Evolutionary conservation across 257 asterid species (phyloP).

Genomic region (Knoxia roxburghii): DNA sequence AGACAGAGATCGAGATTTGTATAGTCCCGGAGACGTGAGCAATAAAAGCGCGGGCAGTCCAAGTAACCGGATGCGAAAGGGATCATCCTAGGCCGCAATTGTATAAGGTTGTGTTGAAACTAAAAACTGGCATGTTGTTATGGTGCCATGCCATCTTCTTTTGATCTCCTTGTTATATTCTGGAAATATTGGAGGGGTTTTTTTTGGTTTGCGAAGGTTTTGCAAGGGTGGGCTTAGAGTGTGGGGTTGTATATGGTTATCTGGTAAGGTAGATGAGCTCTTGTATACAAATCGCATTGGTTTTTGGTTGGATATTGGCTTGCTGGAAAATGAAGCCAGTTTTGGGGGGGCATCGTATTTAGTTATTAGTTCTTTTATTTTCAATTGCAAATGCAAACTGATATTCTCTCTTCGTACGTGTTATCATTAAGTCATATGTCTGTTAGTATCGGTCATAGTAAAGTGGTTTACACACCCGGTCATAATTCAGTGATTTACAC

Average conservation of each 20-base stretch:
- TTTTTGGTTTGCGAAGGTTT: no score
- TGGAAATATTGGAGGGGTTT: constrained; percentile 11
- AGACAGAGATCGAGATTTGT: constrained; percentile 62
- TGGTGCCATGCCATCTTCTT: constrained; percentile 11
- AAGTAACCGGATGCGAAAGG: constrained; percentile 48
- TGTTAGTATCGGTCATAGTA: no score
- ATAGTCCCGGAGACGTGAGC: constrained; percentile 36
- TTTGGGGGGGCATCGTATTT: no score
- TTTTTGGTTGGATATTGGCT: constrained; percentile 6
- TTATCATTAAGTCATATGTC: no score
- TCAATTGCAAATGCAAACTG: no score
- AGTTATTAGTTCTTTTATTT: no score
- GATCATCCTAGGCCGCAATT: constrained; percentile 22
- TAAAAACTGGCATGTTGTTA: no score
- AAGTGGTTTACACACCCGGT: no score
- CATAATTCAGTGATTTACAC: no score
- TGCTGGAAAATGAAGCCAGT: constrained; percentile 1
- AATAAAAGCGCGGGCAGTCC: constrained; percentile 28
- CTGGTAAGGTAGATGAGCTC: not conserved
- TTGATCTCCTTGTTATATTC: constrained; percentile 10
- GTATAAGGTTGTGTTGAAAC: not conserved
- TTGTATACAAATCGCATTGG: constrained; percentile 6
- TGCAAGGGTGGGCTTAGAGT: no score
- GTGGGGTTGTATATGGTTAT: constrained; percentile 14
- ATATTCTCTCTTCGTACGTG: no score